These are phyloP conservation scores for Lactifluus subvellereus DNA, from an alignment of 768 basidiomycete genomes.

Conservation along the genomic window DNA sequence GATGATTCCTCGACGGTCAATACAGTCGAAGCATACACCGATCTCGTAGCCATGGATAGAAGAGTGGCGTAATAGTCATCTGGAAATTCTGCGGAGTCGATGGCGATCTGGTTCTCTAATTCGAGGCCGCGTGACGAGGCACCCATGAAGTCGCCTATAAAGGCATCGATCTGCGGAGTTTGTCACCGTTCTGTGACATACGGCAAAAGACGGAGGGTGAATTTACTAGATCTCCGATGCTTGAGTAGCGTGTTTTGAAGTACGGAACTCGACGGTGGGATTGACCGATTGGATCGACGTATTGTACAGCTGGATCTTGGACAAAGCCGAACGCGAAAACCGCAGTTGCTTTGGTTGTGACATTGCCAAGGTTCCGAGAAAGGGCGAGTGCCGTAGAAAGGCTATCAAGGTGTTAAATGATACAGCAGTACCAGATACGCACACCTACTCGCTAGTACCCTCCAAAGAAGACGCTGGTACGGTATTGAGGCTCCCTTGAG, in stretches of 20 bases:
- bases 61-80: conserved; percentile 4
- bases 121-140: conserved; percentile 7
- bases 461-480: neutral
- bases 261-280: conserved; percentile 6
- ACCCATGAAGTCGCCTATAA: conserved; percentile 10
- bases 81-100: neutral
- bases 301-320: conserved; percentile 14
- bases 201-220: neutral
- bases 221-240: neutral
- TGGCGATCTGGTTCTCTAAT: conserved; percentile 5
- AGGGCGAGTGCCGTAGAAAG: conserved; percentile 10
- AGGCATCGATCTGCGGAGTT: conserved; percentile 2
- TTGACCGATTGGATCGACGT: conserved; percentile 2
- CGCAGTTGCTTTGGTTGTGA: neutral
- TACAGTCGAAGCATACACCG: conserved; percentile 15
- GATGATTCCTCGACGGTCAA: conserved; percentile 14
- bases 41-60: conserved; percentile 9
- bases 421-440: neutral
- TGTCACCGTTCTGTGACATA: neutral
- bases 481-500: neutral
- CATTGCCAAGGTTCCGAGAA: neutral
- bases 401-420: neutral
- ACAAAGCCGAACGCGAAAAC: conserved; percentile 15
- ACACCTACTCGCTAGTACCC: conserved; percentile 7
- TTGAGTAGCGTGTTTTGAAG: conserved; percentile 2